These are phyloP conservation scores for Tolypocladium nubicola DNA, from an alignment of 2,329 filamentous ascomycete genomes.

Conservation along the genomic window DNA sequence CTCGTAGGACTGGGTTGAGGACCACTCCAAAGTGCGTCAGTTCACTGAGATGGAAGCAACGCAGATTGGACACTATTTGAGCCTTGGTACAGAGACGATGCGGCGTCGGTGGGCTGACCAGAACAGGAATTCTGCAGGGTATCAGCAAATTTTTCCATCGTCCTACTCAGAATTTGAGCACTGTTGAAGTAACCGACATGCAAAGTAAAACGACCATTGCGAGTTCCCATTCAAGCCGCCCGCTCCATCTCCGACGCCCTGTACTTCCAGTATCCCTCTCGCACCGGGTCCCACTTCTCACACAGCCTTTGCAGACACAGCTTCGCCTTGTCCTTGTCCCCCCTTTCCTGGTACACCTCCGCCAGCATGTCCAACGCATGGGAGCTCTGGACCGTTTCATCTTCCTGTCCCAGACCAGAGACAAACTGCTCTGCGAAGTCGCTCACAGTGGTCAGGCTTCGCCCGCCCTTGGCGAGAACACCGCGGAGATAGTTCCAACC, in stretches of 20 bases:
- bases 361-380: slow-evolving; percentile 63
- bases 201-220: not conserved
- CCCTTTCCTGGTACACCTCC: slow-evolving; percentile 51
- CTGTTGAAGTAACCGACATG: not conserved
- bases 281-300: slow-evolving; percentile 82
- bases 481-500: slow-evolving; percentile 88
- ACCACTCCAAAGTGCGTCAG: not conserved
- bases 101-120: too few relatives aligned
- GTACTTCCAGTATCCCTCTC: slow-evolving; percentile 86
- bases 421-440: slow-evolving; percentile 43
- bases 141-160: too few relatives aligned
- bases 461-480: slow-evolving; percentile 56
- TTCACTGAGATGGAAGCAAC: not conserved
- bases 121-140: too few relatives aligned
- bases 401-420: slow-evolving; percentile 31
- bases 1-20: not conserved
- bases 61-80: too few relatives aligned
- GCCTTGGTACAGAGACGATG: too few relatives aligned
- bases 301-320: slow-evolving; percentile 63
- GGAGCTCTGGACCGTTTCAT: slow-evolving; percentile 47
- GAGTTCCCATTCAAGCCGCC: not conserved
- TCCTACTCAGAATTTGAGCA: too few relatives aligned
- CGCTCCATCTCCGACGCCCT: slow-evolving; percentile 16
- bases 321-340: slow-evolving; percentile 51
- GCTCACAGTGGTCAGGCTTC: slow-evolving; percentile 33